phyloP scores from a whole-genome alignment of 768 basidiomycete genomes.

The Mycena rosella region DNA sequence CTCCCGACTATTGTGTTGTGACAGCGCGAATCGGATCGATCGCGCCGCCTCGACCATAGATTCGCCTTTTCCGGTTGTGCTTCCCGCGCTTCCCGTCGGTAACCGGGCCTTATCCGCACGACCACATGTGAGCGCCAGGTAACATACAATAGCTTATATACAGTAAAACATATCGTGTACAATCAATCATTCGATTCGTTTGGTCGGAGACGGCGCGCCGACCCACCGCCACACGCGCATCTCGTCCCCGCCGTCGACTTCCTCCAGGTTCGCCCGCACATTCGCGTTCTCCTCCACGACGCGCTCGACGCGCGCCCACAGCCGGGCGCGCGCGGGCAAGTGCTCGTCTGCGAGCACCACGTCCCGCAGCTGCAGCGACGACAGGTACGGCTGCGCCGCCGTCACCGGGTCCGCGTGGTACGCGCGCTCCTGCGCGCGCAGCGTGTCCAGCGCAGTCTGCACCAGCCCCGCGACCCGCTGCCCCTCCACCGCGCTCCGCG shows the following conservation, averaged over 20 bases:
- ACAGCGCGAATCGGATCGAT: neutral
- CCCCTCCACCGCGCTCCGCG: constrained; percentile 67
- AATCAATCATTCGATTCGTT: neutral
- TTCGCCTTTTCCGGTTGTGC: constrained; percentile 19
- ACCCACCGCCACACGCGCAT: constrained; percentile 94
- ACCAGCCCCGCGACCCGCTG: constrained; percentile 80
- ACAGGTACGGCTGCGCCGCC: constrained; percentile 80
- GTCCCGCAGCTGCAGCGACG: constrained; percentile 90
- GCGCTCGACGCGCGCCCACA: constrained; percentile 89
- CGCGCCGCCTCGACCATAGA: constrained; percentile 8
- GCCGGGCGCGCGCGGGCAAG: constrained; percentile 69
- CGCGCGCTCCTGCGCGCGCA: constrained; percentile 86
- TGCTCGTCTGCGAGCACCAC: constrained; percentile 86
- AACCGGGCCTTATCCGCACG: neutral
- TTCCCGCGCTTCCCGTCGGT: constrained; percentile 10
- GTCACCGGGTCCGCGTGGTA: constrained; percentile 87
- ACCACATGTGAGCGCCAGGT: neutral
- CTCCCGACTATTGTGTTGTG: neutral
- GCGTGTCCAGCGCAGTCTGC: constrained; percentile 81
- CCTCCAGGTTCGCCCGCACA: constrained; percentile 86
- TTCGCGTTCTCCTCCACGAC: constrained; percentile 94
- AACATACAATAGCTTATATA: constrained; percentile 17
- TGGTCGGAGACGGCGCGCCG: constrained; percentile 53
- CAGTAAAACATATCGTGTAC: neutral
- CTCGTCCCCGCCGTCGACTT: constrained; percentile 88